Base-by-base conservation (phyloP, 257 asterid species). In the Linaria vulgaris region DNA sequence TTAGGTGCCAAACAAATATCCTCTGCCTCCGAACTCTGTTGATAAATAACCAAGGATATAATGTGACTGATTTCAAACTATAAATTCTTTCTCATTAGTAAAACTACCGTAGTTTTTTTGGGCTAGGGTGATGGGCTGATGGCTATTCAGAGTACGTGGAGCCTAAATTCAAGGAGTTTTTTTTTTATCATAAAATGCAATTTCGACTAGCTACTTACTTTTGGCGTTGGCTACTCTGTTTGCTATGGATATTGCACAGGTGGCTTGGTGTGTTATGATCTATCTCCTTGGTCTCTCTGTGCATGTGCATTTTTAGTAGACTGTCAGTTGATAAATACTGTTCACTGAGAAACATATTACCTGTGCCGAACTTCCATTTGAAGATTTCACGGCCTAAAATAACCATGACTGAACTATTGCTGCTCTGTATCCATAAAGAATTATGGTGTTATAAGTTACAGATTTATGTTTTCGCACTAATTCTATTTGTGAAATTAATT, bases 361-460 rank as follows among this genome's bases (percentile, higher is more conserved):
- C 37, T 14, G 24, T 54, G 12, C 45, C 43, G 10, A 23, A 22
- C 55, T 20, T 47, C 47, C 0, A 15, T 9, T 13, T 25, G 1
- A 57, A n/a, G 50, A 62, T 53, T 56, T 48, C 27, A 66, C 64
- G 56, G 57, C 56, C 44, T 54, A 14, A 27, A n/a, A n/a, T 39
- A 22, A 4, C 61, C 57, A 27, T 64, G 27, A 45, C 38, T 67
- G 30, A 41, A 22, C 12, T 51, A 44, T 56, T 21, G 49, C 52
- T 49, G 43, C 72, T 61, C 54, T 48, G 45, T 65, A 45, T 64
- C 25, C 68, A 55, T 54, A 23, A 6, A 57, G 51, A 22, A 41
- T 65, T 57, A 22, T 19, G 61, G 31, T n/a, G 47, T 44, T 37
- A 46, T 72, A 2, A 19, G 15, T 43, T 60, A 21, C 37, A 5